Conservation (phyloP, 176 grass and related monocot species). For the Ampelocalamus luodianensis region DNA sequence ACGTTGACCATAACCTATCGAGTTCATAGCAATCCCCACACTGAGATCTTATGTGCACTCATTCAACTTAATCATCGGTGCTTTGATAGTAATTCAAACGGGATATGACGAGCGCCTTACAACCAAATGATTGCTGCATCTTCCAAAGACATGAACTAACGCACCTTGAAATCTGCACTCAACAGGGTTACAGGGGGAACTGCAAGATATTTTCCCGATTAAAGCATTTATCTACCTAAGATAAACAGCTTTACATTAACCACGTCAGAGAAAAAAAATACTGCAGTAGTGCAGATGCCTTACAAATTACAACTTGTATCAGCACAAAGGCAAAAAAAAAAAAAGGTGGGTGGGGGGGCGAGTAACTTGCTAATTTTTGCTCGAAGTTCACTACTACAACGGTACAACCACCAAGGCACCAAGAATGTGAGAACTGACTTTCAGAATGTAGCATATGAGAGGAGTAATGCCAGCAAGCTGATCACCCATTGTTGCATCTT, state of each 20-base stretch:
- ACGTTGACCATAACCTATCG: not conserved
- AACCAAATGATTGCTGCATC: not conserved
- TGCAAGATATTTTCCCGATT: not conserved
- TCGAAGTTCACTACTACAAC: not conserved
- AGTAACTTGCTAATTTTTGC: not conserved
- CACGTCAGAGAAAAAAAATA: not conserved
- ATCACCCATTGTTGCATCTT: slow-evolving; percentile 17
- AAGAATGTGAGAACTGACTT: not conserved
- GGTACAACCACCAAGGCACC: not conserved
- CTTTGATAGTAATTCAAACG: not conserved
- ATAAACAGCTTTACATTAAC: not conserved
- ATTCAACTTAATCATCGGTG: not conserved
- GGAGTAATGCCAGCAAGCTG: not conserved
- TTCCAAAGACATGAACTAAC: not conserved
- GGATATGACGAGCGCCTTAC: not conserved
- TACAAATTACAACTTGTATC: not conserved
- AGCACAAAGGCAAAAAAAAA: not conserved
- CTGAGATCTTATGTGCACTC: not conserved
- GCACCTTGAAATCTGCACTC: not conserved
- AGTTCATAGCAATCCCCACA: not conserved
- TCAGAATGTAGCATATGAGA: not conserved
- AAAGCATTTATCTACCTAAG: not conserved
- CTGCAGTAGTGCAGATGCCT: not conserved
- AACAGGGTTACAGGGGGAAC: not conserved
- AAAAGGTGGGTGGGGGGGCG: no score